A percentile compares a stretch with the other conserved stretches of the same genome.
These are phyloP conservation scores for Amoeboaphelidium occidentale DNA, from an alignment of 371 early-diverging fungal species.

Conservation along the genomic window DNA sequence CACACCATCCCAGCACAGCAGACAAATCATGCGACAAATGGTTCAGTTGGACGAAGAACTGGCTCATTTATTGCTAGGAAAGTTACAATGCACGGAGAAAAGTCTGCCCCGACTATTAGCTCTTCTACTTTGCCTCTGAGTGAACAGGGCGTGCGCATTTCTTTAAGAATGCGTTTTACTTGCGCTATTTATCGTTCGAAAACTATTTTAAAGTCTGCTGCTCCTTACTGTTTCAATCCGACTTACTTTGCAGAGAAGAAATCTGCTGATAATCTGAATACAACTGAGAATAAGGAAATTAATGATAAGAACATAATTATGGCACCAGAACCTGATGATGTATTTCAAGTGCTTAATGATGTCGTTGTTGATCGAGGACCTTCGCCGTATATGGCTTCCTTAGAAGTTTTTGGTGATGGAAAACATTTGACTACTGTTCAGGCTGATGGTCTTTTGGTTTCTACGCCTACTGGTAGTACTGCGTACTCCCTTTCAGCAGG, in stretches of 20 bases:
- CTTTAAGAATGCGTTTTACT: slow-evolving; percentile 59
- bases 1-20: no score
- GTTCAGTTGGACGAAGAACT: no score
- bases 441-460: slow-evolving; percentile 8
- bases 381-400: slow-evolving; percentile 50
- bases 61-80: no score
- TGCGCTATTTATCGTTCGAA: slow-evolving; percentile 41
- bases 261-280: neutral
- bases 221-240: neutral
- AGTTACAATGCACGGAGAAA: neutral
- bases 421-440: slow-evolving; percentile 16
- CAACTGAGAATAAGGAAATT: neutral
- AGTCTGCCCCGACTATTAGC: neutral
- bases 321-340: slow-evolving; percentile 5
- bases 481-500: slow-evolving; percentile 42
- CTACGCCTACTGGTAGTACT: slow-evolving; percentile 5
- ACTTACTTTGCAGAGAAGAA: neutral
- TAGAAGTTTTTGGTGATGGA: slow-evolving; percentile 63
- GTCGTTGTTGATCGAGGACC: slow-evolving; percentile 78
- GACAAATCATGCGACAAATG: no score
- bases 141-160: slow-evolving; percentile 62
- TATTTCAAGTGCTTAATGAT: slow-evolving; percentile 44
- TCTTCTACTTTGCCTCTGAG: no score
- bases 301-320: neutral
- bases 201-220: neutral